Evolutionary conservation across 2,329 filamentous ascomycete genomes (phyloP).

Genomic region (Colletotrichum graminicola): DNA sequence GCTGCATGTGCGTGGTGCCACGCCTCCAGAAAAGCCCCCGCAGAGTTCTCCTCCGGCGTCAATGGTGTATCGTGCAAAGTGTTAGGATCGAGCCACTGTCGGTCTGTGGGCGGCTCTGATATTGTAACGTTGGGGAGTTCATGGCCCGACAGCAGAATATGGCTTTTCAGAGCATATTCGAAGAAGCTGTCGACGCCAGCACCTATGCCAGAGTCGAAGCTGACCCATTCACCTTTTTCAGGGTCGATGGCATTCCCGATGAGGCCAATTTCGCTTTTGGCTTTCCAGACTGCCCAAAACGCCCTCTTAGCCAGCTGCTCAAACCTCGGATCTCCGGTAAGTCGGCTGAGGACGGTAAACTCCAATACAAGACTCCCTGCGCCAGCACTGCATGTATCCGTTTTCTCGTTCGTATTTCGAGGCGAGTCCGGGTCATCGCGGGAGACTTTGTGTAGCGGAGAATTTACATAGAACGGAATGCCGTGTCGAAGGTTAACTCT

Average conservation of each 20-base stretch:
- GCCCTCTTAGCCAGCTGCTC: slow-evolving; percentile 90
- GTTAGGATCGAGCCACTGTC: slow-evolving; percentile 73
- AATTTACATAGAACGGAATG: slow-evolving; percentile 92
- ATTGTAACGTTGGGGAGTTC: slow-evolving; percentile 66
- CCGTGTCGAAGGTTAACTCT: slow-evolving; percentile 92
- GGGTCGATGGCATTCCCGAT: slow-evolving; percentile 94
- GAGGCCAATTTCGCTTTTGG: slow-evolving; percentile 85
- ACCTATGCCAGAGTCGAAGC: slow-evolving; percentile 90
- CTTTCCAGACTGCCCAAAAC: slow-evolving; percentile 97
- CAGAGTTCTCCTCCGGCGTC: slow-evolving; percentile 74
- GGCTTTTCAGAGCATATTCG: slow-evolving; percentile 95
- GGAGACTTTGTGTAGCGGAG: slow-evolving; percentile 75
- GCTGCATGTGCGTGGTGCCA: slow-evolving; percentile 90
- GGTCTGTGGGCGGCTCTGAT: slow-evolving; percentile 51
- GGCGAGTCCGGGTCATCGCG: slow-evolving; percentile 54
- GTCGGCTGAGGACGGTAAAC: slow-evolving; percentile 88
- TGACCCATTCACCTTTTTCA: slow-evolving; percentile 90
- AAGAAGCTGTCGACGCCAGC: slow-evolving; percentile 99
- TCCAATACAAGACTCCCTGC: slow-evolving; percentile 96
- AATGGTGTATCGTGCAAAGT: slow-evolving; percentile 68
- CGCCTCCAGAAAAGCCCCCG: slow-evolving; percentile 82
- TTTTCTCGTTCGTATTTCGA: slow-evolving; percentile 70
- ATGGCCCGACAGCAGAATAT: slow-evolving; percentile 88
- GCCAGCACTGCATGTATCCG: slow-evolving; percentile 95
- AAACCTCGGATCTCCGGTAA: slow-evolving; percentile 89